Base-by-base conservation (phyloP, 2,329 filamentous ascomycete genomes). In the Exophiala viscosa region DNA sequence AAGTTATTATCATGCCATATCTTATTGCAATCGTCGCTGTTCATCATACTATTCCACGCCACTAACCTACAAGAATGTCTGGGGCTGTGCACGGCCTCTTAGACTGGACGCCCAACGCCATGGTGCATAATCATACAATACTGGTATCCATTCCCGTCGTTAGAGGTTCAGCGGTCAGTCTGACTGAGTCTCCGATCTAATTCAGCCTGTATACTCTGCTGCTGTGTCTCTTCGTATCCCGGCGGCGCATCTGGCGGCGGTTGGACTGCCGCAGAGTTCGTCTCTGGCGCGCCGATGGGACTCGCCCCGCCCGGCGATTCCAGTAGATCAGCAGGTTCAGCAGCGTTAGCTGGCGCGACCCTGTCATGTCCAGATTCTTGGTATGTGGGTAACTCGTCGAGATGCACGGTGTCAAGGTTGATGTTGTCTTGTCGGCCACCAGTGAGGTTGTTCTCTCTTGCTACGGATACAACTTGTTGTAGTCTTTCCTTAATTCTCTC, bases 361-460 rank as follows among this genome's bases (percentile, higher is more conserved):
- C 65, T 64, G 52, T 69, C 71, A 58, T 70, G 69, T 57, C 71
- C 67, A 7, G 75, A 75, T 28, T 84, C 84, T 66, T 92, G 87
- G 67, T 97, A 97, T 20, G 88, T 88, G 7, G 92, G 93, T 47
- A 97, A 73, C 59, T 95, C 87, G 60, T 97, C 92, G 49, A 95
- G 76, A 65, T 93, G 85, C 39, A 93, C 82, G 46, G 80, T 80
- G 28, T 84, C 71, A 53, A 84, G 69, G 59, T 84, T 76, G 23
- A 83, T 73, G n/a, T 70, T 63, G 20, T 54, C 55, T n/a, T 53
- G 48, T 13, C 48, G 48, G 40, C 33, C 36, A 3, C 65, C 62
- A 11, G 66, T 64, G 45, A 52, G 14, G 39, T 85, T 85, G 58
- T 79, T 83, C 63, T 87, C 86, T 50, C 85, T 73, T 31, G 85